phyloP scores from a whole-genome alignment of 2,329 filamentous ascomycete species.

The Paracamarosporium sp. region DNA sequence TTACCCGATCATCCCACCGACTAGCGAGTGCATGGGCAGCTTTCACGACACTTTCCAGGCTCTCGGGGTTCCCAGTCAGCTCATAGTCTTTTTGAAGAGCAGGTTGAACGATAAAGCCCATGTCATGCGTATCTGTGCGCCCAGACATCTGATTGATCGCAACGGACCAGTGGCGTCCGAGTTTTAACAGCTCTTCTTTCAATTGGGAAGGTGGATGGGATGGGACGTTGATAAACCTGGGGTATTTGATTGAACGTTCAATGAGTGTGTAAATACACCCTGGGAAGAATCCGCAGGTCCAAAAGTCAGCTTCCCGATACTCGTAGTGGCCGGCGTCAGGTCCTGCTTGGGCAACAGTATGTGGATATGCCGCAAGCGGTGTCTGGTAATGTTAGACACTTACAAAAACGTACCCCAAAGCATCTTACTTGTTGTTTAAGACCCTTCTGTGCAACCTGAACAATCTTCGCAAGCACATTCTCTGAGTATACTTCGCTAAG shows the following conservation, averaged over 20 bases:
- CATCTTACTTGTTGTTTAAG: slow-evolving; percentile 27
- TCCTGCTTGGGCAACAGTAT: slow-evolving; percentile 41
- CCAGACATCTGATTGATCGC: slow-evolving; percentile 41
- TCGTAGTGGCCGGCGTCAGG: slow-evolving; percentile 33
- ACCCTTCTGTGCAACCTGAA: slow-evolving; percentile 41
- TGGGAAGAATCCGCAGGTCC: slow-evolving; percentile 47
- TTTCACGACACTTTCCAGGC: slow-evolving; percentile 49
- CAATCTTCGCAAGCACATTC: slow-evolving; percentile 37
- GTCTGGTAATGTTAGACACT: slow-evolving; percentile 14
- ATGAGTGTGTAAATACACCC: slow-evolving; percentile 42
- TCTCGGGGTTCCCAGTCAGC: slow-evolving; percentile 49
- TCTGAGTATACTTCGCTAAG: slow-evolving; percentile 36
- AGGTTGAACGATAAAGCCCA: slow-evolving; percentile 62
- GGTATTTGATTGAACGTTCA: slow-evolving; percentile 39
- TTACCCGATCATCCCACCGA: slow-evolving; percentile 50
- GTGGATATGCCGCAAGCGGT: slow-evolving; percentile 38
- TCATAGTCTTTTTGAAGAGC: slow-evolving; percentile 57
- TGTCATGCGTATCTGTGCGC: slow-evolving; percentile 60
- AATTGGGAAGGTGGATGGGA: slow-evolving; percentile 23
- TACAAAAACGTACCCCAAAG: not conserved
- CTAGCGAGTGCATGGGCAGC: slow-evolving; percentile 55
- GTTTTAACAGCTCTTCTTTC: slow-evolving; percentile 29
- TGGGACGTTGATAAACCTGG: slow-evolving; percentile 29
- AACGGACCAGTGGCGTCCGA: slow-evolving; percentile 40
- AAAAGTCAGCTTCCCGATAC: slow-evolving; percentile 44